Evolutionary conservation across 441 rosid species (phyloP), one percentile per base, ranked within the genome.

Genomic region (Euphorbia corollata): DNA sequence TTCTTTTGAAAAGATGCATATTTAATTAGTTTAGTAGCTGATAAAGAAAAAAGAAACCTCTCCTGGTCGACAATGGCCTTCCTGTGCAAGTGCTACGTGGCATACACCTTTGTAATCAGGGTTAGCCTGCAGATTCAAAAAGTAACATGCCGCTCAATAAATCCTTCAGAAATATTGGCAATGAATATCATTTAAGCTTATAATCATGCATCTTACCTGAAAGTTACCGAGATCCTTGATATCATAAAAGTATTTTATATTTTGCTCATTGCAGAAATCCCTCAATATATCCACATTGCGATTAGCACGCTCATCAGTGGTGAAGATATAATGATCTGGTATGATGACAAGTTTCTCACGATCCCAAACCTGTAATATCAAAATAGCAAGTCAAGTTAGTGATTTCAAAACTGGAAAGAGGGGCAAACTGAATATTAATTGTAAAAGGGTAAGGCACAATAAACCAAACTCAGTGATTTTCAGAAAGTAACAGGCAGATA

Each of bases 41-140:
- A 11, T 58, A 48, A 24, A 64, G 51, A 3, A 11, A 41, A 3
- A 74, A 57, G 22, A 18, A 73, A 93, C 99, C 96, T 93, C 99
- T 76, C 97, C 97, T 66, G 97, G 99, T 72, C 99, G 83, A 85
- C 97, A 91, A 75, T 93, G 99, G 72, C 97, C 99, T 84, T 93
- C 99, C 86, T 93, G 97, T 56, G 99, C 97, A 77, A 93, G 93
- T 59, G 99, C 99, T 65, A 91, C 69, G 70, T 93, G 99, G 75
- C 97, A 93, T 77, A 93, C 97, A 56, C 97, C 99, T 87, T 93
- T 91, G 75, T 91, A 93, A 79, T 93, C 96, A 55, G 93, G 97
- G 74, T 93, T 93, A 56, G 80, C 99, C 99, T 91, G 81, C 73
- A 79, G 43, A 70, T 61, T 20, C 43, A 61, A 22, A 27, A 39